Evolutionary conservation across 495 filamentous ascomycete species (phyloP), one percentile per base, ranked within the genome.

Genomic region (Xylaria palmicola): DNA sequence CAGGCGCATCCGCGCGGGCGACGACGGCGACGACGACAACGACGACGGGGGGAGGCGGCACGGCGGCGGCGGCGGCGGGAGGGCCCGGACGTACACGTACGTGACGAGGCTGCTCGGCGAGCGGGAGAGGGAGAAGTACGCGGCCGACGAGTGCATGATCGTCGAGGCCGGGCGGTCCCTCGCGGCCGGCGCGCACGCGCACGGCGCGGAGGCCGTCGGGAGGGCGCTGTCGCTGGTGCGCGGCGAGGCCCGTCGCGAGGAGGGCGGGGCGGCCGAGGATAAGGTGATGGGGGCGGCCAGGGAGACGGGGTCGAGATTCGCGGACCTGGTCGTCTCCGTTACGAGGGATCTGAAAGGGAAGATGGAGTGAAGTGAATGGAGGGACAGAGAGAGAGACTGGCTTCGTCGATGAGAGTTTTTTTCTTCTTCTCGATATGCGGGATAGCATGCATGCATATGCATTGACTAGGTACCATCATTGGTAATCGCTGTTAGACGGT

Each of bases 21-120:
- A n/a, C 62, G 86, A 93, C 64, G 86, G 96, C 47, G 97, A 96
- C 69, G 91, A 96, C 63, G 85, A 81, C 0, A 93, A 93, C 4
- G 97, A 95, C 66, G 83, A 88, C 39, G 78, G 86, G 49, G 91
- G 96, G 77, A 82, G 95, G 9, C 83, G 89, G 55, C 84, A 88
- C 9, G 95, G 97, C 67, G 67, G 69, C 10, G 69, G 67, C 1
- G 64, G 67, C 17, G 64, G 34, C 44, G 66, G 65, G 43, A 67
- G 58, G 13, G 62, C 59, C 4, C 64, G 65, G n/a, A 63, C 69
- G 12, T 64, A 44, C 55, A 72, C 69, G 6, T 72, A 72, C 43
- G 52, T 72, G 55, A 72, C 69, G 17, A 65, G 40, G 39, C 47
- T 69, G 13, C 62, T 72, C 19, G 64, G 66, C 12, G 64, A 69